phyloP scores from a whole-genome alignment of 164 flowering plant genomes.

The Kingdonia uniflora region DNA sequence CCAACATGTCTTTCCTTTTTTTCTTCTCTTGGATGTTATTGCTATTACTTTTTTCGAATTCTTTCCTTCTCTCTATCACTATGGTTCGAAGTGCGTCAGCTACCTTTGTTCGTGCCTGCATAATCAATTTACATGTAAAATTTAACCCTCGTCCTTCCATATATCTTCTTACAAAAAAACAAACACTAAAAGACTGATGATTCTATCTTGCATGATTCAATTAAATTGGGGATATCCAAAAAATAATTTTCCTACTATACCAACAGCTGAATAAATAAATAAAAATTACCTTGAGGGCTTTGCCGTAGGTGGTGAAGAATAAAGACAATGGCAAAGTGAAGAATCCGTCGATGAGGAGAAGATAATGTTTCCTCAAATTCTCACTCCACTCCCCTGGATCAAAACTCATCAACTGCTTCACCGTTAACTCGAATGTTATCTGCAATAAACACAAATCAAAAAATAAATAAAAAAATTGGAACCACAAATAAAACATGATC shows the following conservation, averaged over 20 bases:
- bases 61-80: conserved; percentile 45
- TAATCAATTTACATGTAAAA: background rate
- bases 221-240: no score
- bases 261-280: no score
- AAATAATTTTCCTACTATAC: no score
- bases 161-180: no score
- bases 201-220: no score
- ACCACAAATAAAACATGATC: no score
- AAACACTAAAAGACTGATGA: no score
- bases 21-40: no score
- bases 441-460: no score
- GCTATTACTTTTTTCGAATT: conserved; percentile 10
- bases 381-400: conserved; percentile 95
- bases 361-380: conserved; percentile 69
- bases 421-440: conserved; percentile 84
- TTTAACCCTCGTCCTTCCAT: no score
- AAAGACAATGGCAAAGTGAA: conserved; percentile 65
- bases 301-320: conserved; percentile 73
- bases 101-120: conserved; percentile 75
- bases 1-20: conserved; percentile 77
- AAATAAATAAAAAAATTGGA: no score
- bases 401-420: conserved; percentile 93
- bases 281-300: conserved; percentile 55
- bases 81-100: conserved; percentile 58
- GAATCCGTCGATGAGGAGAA: conserved; percentile 88